phyloP scores from a whole-genome alignment of 495 filamentous ascomycete genomes.

The Hyaloscypha bicolor region DNA sequence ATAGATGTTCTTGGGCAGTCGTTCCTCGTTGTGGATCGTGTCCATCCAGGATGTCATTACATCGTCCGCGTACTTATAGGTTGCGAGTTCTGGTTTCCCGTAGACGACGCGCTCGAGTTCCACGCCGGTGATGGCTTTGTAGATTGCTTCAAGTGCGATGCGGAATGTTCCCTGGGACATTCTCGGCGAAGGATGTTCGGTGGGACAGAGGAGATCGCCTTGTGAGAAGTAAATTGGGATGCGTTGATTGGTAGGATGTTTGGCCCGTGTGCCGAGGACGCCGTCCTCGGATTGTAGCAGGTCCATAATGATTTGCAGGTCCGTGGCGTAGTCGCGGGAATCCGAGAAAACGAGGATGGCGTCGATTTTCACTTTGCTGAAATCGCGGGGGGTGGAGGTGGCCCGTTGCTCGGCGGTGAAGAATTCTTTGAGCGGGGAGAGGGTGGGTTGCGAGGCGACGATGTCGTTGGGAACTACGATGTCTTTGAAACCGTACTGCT shows the following conservation, averaged over 20 bases:
- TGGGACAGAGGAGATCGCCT: conserved; percentile 85
- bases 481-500: conserved; percentile 67
- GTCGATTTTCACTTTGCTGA: conserved; percentile 70
- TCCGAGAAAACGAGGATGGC: conserved; percentile 83
- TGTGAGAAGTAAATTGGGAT: conserved; percentile 90
- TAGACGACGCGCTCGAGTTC: conserved; percentile 66
- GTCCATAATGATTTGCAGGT: conserved; percentile 85
- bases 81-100: conserved; percentile 79
- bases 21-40: conserved; percentile 38
- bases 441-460: conserved; percentile 59
- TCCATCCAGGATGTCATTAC: conserved; percentile 63
- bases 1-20: conserved; percentile 65
- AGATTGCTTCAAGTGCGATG: conserved; percentile 77
- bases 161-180: conserved; percentile 92
- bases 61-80: conserved; percentile 82
- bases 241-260: conserved; percentile 65
- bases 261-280: conserved; percentile 64
- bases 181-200: conserved; percentile 75
- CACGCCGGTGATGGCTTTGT: conserved; percentile 69
- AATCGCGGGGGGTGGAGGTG: conserved; percentile 62
- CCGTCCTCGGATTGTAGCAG: conserved; percentile 72
- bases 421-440: conserved; percentile 62
- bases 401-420: conserved; percentile 61
- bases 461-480: conserved; percentile 70
- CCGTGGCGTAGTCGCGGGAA: conserved; percentile 79